phyloP scores from a whole-genome alignment of 208 protist species.

The Trypanosoma vivax region DNA sequence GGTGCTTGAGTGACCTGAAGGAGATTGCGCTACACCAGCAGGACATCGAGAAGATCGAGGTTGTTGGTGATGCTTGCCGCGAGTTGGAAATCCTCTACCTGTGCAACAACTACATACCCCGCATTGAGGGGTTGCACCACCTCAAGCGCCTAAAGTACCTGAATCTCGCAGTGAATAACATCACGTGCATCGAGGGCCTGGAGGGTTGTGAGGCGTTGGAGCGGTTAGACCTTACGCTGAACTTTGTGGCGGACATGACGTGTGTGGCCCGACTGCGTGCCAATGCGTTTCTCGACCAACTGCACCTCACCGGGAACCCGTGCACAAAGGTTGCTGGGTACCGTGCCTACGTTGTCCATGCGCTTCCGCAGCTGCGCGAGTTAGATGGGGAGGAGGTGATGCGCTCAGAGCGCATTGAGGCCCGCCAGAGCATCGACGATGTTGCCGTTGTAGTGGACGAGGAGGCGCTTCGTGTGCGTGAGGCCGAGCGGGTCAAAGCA shows the following conservation, averaged over 20 bases:
- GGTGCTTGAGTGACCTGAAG: constrained; percentile 89
- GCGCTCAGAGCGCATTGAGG: constrained; percentile 79
- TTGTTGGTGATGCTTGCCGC: constrained; percentile 76
- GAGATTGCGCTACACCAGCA: constrained; percentile 96
- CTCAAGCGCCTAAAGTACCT: constrained; percentile 96
- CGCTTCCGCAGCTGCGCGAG: constrained; percentile 88
- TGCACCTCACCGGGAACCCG: constrained; percentile 95
- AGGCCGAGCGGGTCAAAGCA: constrained; percentile 61
- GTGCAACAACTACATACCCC: constrained; percentile 95
- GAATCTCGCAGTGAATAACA: constrained; percentile 97
- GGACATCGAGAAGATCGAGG: constrained; percentile 92
- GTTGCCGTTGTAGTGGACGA: constrained; percentile 38
- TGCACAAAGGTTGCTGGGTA: constrained; percentile 88
- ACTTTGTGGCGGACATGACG: constrained; percentile 92
- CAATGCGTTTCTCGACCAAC: constrained; percentile 80
- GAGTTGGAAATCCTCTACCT: constrained; percentile 94
- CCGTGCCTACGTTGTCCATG: constrained; percentile 86
- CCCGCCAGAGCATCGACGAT: constrained; percentile 73
- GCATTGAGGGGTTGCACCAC: constrained; percentile 91
- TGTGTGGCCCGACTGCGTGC: constrained; percentile 64
- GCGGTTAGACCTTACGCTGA: constrained; percentile 96
- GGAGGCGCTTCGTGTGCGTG: constrained; percentile 39
- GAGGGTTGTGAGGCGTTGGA: constrained; percentile 91
- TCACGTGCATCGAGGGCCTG: constrained; percentile 90
- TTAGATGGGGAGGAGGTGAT: constrained; percentile 88